phyloP scores from a whole-genome alignment of 805 yeast genomes.

The Zygoascus ofunaensis region DNA sequence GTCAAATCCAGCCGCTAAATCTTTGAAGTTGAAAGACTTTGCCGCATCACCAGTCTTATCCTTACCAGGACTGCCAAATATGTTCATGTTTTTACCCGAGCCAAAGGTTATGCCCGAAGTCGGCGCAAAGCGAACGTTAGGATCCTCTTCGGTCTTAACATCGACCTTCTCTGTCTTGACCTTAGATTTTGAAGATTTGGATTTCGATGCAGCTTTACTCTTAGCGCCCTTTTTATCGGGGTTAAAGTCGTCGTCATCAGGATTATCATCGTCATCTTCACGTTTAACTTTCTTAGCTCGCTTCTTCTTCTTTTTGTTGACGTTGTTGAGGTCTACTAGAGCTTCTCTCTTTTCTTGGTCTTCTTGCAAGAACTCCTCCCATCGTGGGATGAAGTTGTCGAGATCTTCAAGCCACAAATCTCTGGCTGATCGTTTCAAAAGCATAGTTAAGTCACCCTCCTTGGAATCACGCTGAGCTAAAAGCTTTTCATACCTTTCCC shows the following conservation, averaged over 20 bases:
- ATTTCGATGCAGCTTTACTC: not conserved
- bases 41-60: conserved; percentile 13
- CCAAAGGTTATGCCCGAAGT: not conserved
- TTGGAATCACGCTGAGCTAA: conserved; percentile 63
- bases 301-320: conserved; percentile 31
- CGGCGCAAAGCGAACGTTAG: not conserved
- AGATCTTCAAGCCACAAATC: conserved; percentile 84
- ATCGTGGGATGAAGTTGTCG: conserved; percentile 58
- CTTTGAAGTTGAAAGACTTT: conserved; percentile 6
- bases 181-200: conserved; percentile 2
- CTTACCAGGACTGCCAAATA: conserved; percentile 24
- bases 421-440: conserved; percentile 65
- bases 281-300: conserved; percentile 20
- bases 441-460: conserved; percentile 56
- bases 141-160: not conserved
- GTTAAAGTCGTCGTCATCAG: conserved; percentile 3
- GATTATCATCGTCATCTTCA: conserved; percentile 27
- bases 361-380: conserved; percentile 56
- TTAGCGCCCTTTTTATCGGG: not conserved
- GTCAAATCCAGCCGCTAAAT: conserved; percentile 7
- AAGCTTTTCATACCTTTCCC: conserved; percentile 76
- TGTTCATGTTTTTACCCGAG: conserved; percentile 24
- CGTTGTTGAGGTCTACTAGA: conserved; percentile 30
- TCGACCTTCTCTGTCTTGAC: conserved; percentile 15
- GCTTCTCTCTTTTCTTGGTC: conserved; percentile 55